Base-by-base conservation (phyloP, 257 asterid genomes). In the Solanum clarkiae region DNA sequence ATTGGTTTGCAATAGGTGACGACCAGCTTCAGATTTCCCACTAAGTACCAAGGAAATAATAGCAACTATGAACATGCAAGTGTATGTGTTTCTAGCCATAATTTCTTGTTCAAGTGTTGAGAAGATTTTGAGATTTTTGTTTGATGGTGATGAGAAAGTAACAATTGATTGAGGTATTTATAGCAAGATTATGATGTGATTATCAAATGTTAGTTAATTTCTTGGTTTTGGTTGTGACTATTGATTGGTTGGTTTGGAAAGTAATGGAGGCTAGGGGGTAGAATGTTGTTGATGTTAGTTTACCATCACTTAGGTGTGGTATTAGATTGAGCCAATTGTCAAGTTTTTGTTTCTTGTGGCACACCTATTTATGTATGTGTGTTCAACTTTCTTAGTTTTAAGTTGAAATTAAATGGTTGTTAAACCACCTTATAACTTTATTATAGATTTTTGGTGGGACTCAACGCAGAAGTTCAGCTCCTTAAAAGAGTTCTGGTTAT, bases 161-260 rank as follows among this genome's bases (percentile, higher is more conserved):
- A 32, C 42, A 10, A 42, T 7, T 26, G 66, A 20, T 45, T 75
- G 44, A 77, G 75, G 53, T 80, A 84, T 51, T 79, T 86, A 65
- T 80, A 59, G 47, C 24, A 82, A 62, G 44, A 29, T 62, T 42
- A 8, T 18, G 74, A 40, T 42, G 29, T 71, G 36, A 5, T 65
- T 45, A 8, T 24, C 4, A 10, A 44, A 8, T 47, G 62, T 22
- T 49, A 29, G 36, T 36, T 44, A 86, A 63, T 26, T 70, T 32
- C 71, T 74, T 62, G 55, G 71, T 69, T 86, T 59, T 82, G 62
- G 86, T 86, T 86, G 53, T 82, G 85, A 82, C 85, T 82, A 6
- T 82, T 59, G 65, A 45, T 63, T 66, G 86, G 55, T 86, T 86
- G 56, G 86, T 83, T 86, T 40, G 51, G 88, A 86, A 83, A 86